These are phyloP conservation scores for Sphagnum magellanicum DNA, from an alignment of 228 moss, liverwort and hornwort genomes.

Conservation along the genomic window DNA sequence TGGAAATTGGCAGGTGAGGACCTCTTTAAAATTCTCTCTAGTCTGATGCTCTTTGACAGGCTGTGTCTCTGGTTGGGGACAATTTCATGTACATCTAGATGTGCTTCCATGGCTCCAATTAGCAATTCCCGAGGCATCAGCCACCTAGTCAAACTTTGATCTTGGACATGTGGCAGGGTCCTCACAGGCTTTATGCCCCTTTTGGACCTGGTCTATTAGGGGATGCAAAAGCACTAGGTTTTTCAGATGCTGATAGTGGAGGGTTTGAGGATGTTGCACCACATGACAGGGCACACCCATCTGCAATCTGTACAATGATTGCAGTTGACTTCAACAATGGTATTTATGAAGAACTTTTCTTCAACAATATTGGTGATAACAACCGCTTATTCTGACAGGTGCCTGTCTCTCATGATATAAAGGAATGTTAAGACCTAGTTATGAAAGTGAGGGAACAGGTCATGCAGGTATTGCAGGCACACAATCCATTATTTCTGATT, in stretches of 20 bases:
- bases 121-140: too few relatives aligned
- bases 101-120: too few relatives aligned
- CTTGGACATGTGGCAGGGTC: conserved; percentile 32
- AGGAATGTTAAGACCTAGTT: too few relatives aligned
- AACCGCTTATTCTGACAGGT: conserved; percentile 88
- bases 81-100: too few relatives aligned
- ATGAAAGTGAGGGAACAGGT: too few relatives aligned
- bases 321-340: conserved; percentile 92
- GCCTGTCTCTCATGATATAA: too few relatives aligned
- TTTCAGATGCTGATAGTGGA: conserved; percentile 64
- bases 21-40: too few relatives aligned
- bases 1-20: conserved; percentile 85
- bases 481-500: too few relatives aligned
- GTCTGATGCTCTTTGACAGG: too few relatives aligned
- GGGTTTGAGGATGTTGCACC: conserved; percentile 71
- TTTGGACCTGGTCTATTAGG: conserved; percentile 79
- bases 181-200: conserved; percentile 65
- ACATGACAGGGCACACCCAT: conserved; percentile 70
- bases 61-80: too few relatives aligned
- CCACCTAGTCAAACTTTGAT: too few relatives aligned
- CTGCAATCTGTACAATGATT: conserved; percentile 75
- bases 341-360: conserved; percentile 81
- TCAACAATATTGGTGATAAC: conserved; percentile 79
- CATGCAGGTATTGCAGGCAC: too few relatives aligned
- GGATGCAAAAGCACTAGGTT: conserved; percentile 60